A percentile compares a stretch with the other conserved stretches of the same genome.
phyloP scores from a whole-genome alignment of 225 moss, liverwort and hornwort genomes.

The Thuidium tamariscinum region DNA sequence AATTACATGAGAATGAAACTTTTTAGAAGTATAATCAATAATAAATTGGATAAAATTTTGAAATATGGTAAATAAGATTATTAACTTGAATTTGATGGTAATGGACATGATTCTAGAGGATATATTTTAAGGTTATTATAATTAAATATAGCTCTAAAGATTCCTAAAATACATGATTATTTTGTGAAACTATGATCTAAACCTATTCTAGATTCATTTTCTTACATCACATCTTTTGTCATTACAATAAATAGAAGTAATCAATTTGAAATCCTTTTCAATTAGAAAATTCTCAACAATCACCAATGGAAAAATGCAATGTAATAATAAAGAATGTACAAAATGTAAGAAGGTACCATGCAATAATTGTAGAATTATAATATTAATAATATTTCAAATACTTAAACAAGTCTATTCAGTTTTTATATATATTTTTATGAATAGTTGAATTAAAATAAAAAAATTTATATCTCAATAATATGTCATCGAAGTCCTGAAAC shows the following conservation, averaged over 20 bases:
- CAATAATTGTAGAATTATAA: not conserved
- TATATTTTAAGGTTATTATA: not conserved
- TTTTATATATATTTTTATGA: too few species aligned
- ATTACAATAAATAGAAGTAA: not conserved
- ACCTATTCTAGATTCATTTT: not conserved
- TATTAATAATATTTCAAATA: not conserved
- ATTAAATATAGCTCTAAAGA: not conserved
- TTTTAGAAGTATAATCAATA: not conserved
- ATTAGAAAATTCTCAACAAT: not conserved
- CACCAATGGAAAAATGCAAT: not conserved
- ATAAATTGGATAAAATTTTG: not conserved
- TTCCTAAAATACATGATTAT: accelerated
- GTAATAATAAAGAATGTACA: not conserved
- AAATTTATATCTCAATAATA: not conserved
- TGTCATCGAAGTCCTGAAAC: not conserved
- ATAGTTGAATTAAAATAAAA: not conserved
- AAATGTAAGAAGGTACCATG: accelerated
- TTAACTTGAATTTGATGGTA: not conserved
- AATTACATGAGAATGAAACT: not conserved
- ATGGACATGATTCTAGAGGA: not conserved
- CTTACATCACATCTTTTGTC: not conserved
- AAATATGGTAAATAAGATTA: not conserved
- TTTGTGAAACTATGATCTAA: not conserved
- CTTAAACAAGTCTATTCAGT: not conserved
- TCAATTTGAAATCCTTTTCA: not conserved